Evolutionary conservation across 192 early-diverging fungal genomes (phyloP).

Genomic region (Phlyctochytrium arcticum): DNA sequence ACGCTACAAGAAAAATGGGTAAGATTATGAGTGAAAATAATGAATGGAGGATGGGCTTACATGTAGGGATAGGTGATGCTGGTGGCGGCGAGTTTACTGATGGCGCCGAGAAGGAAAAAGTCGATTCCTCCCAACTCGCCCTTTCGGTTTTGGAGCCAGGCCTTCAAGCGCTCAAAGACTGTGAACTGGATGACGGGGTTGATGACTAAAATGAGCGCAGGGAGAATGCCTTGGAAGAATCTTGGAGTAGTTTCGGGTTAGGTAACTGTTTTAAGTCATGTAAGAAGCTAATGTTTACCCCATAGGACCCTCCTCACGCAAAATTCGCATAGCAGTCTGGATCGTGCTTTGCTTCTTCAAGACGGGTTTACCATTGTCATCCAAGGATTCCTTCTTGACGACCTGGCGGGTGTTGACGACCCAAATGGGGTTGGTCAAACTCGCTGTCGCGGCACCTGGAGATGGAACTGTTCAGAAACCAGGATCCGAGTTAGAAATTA

Average conservation of each 20-base stretch:
- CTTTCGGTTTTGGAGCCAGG: conserved; percentile 46
- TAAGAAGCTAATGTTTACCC: too few species aligned
- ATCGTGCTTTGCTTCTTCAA: conserved; percentile 30
- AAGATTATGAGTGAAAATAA: background rate
- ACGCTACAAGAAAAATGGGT: conserved; percentile 48
- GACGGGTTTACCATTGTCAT: conserved; percentile 46
- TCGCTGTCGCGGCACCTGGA: conserved; percentile 65
- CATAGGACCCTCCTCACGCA: conserved; percentile 80
- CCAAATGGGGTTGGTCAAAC: conserved; percentile 98
- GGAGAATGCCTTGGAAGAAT: conserved; percentile 89
- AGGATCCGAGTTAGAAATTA: background rate
- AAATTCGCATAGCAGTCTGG: conserved; percentile 68
- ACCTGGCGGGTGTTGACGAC: conserved; percentile 92
- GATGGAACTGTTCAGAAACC: background rate
- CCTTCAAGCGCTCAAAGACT: conserved; percentile 92
- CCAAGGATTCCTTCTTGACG: conserved; percentile 59
- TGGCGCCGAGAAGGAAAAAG: conserved; percentile 94
- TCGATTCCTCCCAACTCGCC: conserved; percentile 71
- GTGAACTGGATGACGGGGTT: conserved; percentile 99
- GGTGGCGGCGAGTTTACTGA: conserved; percentile 93
- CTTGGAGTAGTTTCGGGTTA: too few species aligned
- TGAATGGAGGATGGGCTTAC: conserved; percentile 35
- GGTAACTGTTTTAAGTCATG: too few species aligned
- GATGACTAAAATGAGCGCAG: conserved; percentile 95
- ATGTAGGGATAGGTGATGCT: conserved; percentile 98